A percentile compares a stretch with the other conserved stretches of the same genome.
These are phyloP conservation scores for Boletus edulis DNA, from an alignment of 768 basidiomycete species.

Conservation along the genomic window DNA sequence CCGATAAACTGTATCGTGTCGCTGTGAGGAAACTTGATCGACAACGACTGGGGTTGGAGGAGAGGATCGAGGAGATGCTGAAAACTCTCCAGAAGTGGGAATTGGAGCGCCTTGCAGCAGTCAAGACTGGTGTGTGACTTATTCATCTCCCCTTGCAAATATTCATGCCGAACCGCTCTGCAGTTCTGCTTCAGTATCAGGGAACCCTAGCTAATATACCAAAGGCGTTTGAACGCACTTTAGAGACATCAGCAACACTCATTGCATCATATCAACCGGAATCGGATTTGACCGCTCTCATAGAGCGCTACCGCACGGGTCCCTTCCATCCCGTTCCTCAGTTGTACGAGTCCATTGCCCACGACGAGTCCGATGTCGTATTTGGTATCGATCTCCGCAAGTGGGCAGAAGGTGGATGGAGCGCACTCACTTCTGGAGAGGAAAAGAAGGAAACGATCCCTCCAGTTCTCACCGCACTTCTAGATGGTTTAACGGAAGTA, in stretches of 20 bases:
- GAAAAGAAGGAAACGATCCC: conserved; percentile 66
- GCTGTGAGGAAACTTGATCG: conserved; percentile 81
- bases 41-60: conserved; percentile 83
- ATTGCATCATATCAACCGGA: conserved; percentile 88
- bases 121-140: conserved; percentile 68
- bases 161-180: neutral
- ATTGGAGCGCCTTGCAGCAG: conserved; percentile 72
- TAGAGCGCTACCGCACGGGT: conserved; percentile 91
- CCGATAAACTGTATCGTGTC: conserved; percentile 76
- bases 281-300: conserved; percentile 78
- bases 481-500: conserved; percentile 59
- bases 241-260: conserved; percentile 70
- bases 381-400: conserved; percentile 91
- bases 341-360: conserved; percentile 81
- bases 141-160: neutral
- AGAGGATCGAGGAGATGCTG: conserved; percentile 79
- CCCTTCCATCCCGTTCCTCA: conserved; percentile 87
- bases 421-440: conserved; percentile 49
- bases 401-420: conserved; percentile 87
- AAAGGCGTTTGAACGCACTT: conserved; percentile 57
- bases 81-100: conserved; percentile 86
- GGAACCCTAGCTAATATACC: conserved; percentile 74
- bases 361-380: conserved; percentile 80
- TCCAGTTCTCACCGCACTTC: conserved; percentile 65
- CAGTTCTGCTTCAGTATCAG: conserved; percentile 85